Evolutionary conservation across 1,284 basidiomycete species (phyloP), one percentile per base, ranked within the genome.

Genomic region (Cryptococcus sp.): DNA sequence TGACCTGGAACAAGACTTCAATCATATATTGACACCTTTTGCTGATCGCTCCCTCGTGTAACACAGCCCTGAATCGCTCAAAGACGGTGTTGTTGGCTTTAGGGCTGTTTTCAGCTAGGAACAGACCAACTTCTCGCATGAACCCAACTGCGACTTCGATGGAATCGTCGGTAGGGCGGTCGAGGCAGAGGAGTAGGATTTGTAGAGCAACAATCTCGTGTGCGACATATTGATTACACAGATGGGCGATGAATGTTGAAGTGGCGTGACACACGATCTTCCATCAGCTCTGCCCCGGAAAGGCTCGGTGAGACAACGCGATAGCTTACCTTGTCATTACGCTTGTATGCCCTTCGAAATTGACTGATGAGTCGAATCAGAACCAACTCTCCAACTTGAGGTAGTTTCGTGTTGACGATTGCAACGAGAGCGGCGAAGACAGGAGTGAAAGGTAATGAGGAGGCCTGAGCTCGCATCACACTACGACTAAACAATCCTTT

Each of bases 21-120:
- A 99, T 92, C 96, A 98, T 98, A 77, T 97, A 99, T 71, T 98
- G 94, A 23, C 97, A 91, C 61, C 96, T 85, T 68, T 98, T 93
- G 68, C 88, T 91, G 74, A 98, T 94, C 39, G 82, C 78, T 43
- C 91, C 92, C 73, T 98, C 96, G 75, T 98, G 96, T 41, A 99
- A 78, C 5, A 98, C 91, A 0, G 91, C 89, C 45, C 94, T 85
- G 82, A 98, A 98, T 36, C 92, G 87, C 72, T 98, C 96, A 70
- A 86, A 98, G 40, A 97, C 86, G 46, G 85, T 86, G 37, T 90
- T 87, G 68, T 91, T 97, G 55, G 91, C 92, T 73, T 93, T 92
- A 19, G 94, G 91, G 2, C 89, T 88, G 73, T 91, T 90, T 78
- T 98, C 94, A 0, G 85, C 79, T 4, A 99, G 83, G 80, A 91